Conservation (phyloP, 371 early-diverging fungal species). For the Batkoa obscura region DNA sequence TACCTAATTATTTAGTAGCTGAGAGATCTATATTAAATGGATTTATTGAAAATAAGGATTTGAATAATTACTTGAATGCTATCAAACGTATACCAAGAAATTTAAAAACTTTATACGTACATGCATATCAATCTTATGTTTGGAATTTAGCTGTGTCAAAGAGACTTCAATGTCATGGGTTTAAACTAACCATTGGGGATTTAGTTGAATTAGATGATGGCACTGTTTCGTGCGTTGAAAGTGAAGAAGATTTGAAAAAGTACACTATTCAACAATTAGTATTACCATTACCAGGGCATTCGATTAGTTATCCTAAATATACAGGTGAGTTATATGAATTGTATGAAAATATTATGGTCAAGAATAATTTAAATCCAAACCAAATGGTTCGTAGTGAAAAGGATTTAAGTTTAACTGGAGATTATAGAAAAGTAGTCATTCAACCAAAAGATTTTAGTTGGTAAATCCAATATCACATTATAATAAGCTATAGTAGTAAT, state of each 20-base stretch:
- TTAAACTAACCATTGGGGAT: conserved; percentile 68
- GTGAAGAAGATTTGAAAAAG: conserved; percentile 32
- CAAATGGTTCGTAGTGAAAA: conserved; percentile 21
- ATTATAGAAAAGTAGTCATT: conserved; percentile 51
- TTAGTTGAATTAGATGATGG: conserved; percentile 29
- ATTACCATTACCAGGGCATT: conserved; percentile 72
- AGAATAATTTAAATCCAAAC: conserved; percentile 35
- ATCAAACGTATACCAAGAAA: conserved; percentile 63
- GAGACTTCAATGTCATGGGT: conserved; percentile 55
- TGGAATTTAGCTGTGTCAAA: conserved; percentile 85
- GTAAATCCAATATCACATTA: conserved; percentile 7
- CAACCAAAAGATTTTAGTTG: conserved; percentile 21
- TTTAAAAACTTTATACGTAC: conserved; percentile 80
- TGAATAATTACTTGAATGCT: conserved; percentile 34
- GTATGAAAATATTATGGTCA: conserved; percentile 47
- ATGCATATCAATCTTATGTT: conserved; percentile 91
- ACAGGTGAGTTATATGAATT: conserved; percentile 50
- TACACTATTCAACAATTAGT: conserved; percentile 76
- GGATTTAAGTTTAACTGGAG: conserved; percentile 44
- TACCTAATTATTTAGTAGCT: conserved; percentile 49
- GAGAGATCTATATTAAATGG: conserved; percentile 28
- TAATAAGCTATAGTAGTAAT: too few species aligned
- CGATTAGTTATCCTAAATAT: conserved; percentile 60
- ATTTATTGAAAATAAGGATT: conserved; percentile 19
- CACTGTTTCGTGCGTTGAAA: conserved; percentile 1